Base-by-base conservation (phyloP, 75 land plant species). In the Ceratopteris richardii region DNA sequence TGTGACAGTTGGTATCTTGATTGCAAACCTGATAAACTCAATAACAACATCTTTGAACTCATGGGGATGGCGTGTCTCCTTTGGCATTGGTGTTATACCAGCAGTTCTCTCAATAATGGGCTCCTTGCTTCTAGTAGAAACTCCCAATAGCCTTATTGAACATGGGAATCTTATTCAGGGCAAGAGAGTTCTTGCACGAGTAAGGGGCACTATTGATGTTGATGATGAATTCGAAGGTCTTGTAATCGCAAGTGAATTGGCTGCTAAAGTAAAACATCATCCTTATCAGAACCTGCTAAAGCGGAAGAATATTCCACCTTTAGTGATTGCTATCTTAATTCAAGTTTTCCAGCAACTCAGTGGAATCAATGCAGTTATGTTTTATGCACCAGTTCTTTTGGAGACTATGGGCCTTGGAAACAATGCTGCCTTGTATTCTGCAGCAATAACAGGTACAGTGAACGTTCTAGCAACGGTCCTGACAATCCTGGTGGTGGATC, bases 11-110 rank as follows among this genome's bases (percentile, higher is more conserved):
- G 81, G 81, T 40, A 69, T 75, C 48, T 33, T 75, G 0, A 29
- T 40, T 0, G 73, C 81, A 23, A 79, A 65, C 52, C 36, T 79
- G n/a, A 43, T 79, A 54, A 79, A 80, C 73, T 76, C 77, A 41
- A 58, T 57, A 14, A 56, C 71, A 9, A 31, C 31, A 41, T 67
- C 56, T 57, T 17, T 65, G 17, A 30, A 25, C 26, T 29, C 31
- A 16, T 63, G 52, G 56, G 74, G 78, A 2, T 75, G 78, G 78
- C 58, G 78, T 7, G 44, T 74, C 29, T 56, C 56, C 1, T 50
- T 70, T 70, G 30, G 78, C 33, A n/a, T 58, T 70, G 23, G 78
- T 66, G 23, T 64, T 54, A 16, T 67, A 19, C 81, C 81, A 7
- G 74, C 81, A 28, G 20, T 59, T 47, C 37, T 79, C 33, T 43